Percentiles rank a stretch among this genome's conserved stretches.
These are phyloP conservation scores for Solioccasus polychromus DNA, from an alignment of 768 basidiomycete species.

Conservation along the genomic window DNA sequence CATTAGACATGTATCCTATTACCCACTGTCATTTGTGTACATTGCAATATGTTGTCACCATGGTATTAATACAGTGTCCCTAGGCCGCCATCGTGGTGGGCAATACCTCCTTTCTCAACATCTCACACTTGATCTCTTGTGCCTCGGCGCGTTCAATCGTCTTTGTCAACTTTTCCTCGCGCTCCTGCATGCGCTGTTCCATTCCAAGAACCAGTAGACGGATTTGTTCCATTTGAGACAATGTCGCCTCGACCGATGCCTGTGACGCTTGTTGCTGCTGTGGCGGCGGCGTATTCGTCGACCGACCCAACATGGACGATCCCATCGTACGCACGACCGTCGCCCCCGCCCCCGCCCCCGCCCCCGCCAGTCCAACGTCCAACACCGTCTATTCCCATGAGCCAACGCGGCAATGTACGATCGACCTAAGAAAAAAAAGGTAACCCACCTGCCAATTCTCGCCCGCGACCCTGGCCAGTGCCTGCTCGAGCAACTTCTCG, in stretches of 20 bases:
- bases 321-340: slow-evolving; percentile 28
- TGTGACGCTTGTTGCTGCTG: slow-evolving; percentile 17
- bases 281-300: slow-evolving; percentile 16
- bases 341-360: slow-evolving; percentile 30
- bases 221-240: slow-evolving; percentile 67
- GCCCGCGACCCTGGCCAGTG: slow-evolving; percentile 66
- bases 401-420: background rate
- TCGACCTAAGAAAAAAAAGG: background rate
- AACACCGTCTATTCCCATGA: slow-evolving; percentile 25
- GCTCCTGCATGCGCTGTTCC: slow-evolving; percentile 64
- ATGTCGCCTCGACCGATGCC: slow-evolving; percentile 37
- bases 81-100: slow-evolving; percentile 20
- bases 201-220: slow-evolving; percentile 69
- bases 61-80: slow-evolving; percentile 11
- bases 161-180: slow-evolving; percentile 61
- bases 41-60: slow-evolving; percentile 26
- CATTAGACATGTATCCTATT: slow-evolving; percentile 24
- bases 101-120: slow-evolving; percentile 40
- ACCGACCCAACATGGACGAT: slow-evolving; percentile 25
- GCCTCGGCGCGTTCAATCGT: slow-evolving; percentile 58
- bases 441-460: slow-evolving; percentile 76
- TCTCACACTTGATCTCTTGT: slow-evolving; percentile 55
- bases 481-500: slow-evolving; percentile 74
- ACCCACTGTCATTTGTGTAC: slow-evolving; percentile 30
- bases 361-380: slow-evolving; percentile 35